These are phyloP conservation scores for Pseudevernia furfuracea DNA, from an alignment of 495 filamentous ascomycete genomes.

Conservation along the genomic window DNA sequence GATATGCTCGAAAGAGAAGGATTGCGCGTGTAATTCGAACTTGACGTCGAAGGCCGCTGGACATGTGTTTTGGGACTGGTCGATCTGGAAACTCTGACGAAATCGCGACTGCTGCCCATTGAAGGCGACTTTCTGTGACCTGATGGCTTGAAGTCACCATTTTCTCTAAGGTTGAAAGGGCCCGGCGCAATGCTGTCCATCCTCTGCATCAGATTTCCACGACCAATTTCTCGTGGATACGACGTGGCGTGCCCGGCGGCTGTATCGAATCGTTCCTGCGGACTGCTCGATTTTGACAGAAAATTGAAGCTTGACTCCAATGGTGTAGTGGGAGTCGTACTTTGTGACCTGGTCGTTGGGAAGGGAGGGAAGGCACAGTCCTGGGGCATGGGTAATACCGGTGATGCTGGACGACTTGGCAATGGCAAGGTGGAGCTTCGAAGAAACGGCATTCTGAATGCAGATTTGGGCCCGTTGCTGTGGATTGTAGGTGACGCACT, in stretches of 20 bases:
- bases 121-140: constrained; percentile 30
- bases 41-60: constrained; percentile 25
- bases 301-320: constrained; percentile 25
- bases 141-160: background rate
- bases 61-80: constrained; percentile 12
- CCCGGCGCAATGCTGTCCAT: constrained; percentile 62
- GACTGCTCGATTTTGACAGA: constrained; percentile 27
- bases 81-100: constrained; percentile 17
- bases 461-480: constrained; percentile 35
- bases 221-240: constrained; percentile 35
- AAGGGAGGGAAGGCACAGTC: constrained; percentile 58
- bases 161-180: constrained; percentile 48
- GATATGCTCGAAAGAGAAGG: constrained; percentile 24
- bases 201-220: constrained; percentile 43
- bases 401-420: constrained; percentile 37
- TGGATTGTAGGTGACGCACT: constrained; percentile 49
- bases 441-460: constrained; percentile 32
- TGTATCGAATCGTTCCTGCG: background rate
- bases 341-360: constrained; percentile 41
- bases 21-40: constrained; percentile 21
- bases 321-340: constrained; percentile 32
- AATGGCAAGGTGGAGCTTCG: constrained; percentile 44
- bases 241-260: constrained; percentile 32
- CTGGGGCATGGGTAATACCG: constrained; percentile 39
- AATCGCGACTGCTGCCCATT: constrained; percentile 29